Evolutionary conservation across 805 yeast species (phyloP).

Genomic region (Kluyveromyces wickerhamii): DNA sequence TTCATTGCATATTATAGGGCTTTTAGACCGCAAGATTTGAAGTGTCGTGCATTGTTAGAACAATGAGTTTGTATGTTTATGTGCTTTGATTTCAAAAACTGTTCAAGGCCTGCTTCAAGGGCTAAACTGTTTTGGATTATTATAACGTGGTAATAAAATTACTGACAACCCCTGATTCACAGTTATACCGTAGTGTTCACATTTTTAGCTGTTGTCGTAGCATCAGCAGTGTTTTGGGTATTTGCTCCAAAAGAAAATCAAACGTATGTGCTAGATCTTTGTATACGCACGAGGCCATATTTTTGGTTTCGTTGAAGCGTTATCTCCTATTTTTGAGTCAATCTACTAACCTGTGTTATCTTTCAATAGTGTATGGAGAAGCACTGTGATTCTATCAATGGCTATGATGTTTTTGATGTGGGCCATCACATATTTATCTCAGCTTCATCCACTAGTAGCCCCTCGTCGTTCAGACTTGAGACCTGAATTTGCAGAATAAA

Average conservation of each 20-base stretch:
- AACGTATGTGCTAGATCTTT: conserved; percentile 39
- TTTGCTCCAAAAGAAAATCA: conserved; percentile 78
- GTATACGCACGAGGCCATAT: background rate
- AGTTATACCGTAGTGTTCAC: conserved; percentile 68
- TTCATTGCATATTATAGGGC: too few relatives aligned
- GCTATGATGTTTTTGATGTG: conserved; percentile 81
- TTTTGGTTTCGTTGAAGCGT: too few relatives aligned
- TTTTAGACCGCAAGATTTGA: too few relatives aligned
- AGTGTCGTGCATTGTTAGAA: too few relatives aligned
- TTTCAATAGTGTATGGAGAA: conserved; percentile 52
- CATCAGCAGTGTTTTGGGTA: conserved; percentile 68
- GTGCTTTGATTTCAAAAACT: too few relatives aligned
- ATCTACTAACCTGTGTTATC: conserved; percentile 5
- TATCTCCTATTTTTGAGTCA: too few relatives aligned
- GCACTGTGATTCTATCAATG: conserved; percentile 57
- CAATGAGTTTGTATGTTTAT: conserved; percentile 15
- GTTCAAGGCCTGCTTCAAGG: too few relatives aligned
- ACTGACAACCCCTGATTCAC: conserved; percentile 2
- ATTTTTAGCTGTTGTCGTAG: conserved; percentile 47
- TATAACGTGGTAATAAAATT: too few relatives aligned
- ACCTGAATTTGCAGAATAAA: conserved; percentile 49
- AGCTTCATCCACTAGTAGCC: conserved; percentile 83
- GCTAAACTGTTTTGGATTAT: too few relatives aligned
- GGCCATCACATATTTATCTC: conserved; percentile 84
- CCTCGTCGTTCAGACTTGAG: conserved; percentile 87